These are phyloP conservation scores for Lentinula lateritia DNA, from an alignment of 768 basidiomycete species.

Conservation along the genomic window DNA sequence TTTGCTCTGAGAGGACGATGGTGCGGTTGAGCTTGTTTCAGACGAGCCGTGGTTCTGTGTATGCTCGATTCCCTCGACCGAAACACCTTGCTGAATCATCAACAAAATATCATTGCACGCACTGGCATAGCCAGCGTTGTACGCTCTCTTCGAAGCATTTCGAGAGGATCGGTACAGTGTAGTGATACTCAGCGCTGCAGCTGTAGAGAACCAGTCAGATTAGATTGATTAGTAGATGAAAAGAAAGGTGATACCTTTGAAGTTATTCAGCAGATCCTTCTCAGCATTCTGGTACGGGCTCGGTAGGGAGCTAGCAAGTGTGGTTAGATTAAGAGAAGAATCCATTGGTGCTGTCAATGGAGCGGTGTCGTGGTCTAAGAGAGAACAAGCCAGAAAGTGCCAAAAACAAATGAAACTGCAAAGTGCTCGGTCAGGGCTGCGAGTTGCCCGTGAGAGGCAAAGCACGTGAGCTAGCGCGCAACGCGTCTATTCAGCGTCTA, in stretches of 20 bases:
- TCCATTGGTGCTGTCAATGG: conserved; percentile 1
- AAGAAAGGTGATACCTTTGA: conserved; percentile 51
- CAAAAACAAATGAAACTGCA: neutral
- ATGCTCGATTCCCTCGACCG: conserved; percentile 44
- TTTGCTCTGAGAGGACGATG: conserved; percentile 30
- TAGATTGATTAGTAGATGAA: conserved; percentile 10
- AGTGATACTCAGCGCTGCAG: conserved; percentile 79
- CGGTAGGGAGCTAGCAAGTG: conserved; percentile 71
- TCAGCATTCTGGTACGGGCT: conserved; percentile 71
- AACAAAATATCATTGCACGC: conserved; percentile 77
- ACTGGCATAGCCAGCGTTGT: conserved; percentile 74
- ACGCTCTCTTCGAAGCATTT: conserved; percentile 71
- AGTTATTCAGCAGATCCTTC: conserved; percentile 76
- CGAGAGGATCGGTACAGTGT: conserved; percentile 79
- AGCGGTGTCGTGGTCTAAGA: neutral
- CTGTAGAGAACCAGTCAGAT: conserved; percentile 30
- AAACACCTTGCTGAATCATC: conserved; percentile 83
- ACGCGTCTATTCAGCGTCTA: neutral
- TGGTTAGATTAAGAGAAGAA: conserved; percentile 69
- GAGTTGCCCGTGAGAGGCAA: neutral
- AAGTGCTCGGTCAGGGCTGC: neutral
- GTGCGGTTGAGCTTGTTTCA: conserved; percentile 16
- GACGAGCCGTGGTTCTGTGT: conserved; percentile 30
- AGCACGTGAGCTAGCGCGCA: neutral
- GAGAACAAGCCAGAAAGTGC: neutral